A percentile compares a stretch with the other conserved stretches of the same genome.
phyloP scores from a whole-genome alignment of 1,284 basidiomycete genomes.

The Moesziomyces globuligerus region DNA sequence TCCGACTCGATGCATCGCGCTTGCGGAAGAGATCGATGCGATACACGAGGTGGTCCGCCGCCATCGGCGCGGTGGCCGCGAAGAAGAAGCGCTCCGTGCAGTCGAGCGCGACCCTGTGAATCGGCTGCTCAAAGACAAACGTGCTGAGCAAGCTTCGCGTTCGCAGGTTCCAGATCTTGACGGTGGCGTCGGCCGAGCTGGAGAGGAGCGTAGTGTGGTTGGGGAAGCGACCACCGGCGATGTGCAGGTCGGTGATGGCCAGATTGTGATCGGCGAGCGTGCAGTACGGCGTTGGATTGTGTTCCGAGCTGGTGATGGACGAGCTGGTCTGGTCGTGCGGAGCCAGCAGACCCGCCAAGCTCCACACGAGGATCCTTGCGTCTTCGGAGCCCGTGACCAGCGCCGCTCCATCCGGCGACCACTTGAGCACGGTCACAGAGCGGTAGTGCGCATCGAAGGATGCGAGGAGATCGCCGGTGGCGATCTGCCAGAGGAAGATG shows the following conservation, averaged over 20 bases:
- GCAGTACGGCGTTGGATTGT: constrained; percentile 77
- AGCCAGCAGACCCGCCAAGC: constrained; percentile 78
- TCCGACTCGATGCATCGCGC: constrained; percentile 46
- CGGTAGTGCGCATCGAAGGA: constrained; percentile 97
- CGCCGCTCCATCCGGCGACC: constrained; percentile 81
- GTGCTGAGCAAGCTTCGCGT: constrained; percentile 82
- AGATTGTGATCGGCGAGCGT: constrained; percentile 90
- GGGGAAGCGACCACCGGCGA: constrained; percentile 83
- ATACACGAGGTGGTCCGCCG: constrained; percentile 75
- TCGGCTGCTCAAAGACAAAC: constrained; percentile 79
- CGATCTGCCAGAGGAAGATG: constrained; percentile 93
- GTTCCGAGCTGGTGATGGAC: constrained; percentile 45
- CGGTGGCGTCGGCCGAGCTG: constrained; percentile 86
- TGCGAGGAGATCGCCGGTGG: constrained; percentile 86
- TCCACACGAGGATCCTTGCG: constrained; percentile 87
- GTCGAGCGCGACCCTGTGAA: constrained; percentile 80
- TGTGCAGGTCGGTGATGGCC: constrained; percentile 81
- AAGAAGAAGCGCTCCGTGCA: constrained; percentile 86
- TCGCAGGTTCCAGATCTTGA: constrained; percentile 89
- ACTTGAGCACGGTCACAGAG: constrained; percentile 80
- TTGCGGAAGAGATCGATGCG: constrained; percentile 81
- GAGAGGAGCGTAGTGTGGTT: constrained; percentile 78
- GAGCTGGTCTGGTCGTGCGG: constrained; percentile 53
- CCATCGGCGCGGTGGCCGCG: constrained; percentile 71
- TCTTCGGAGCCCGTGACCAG: constrained; percentile 89